Base-by-base conservation (phyloP, 2,329 filamentous ascomycete species). In the Aspergillus hortae region DNA sequence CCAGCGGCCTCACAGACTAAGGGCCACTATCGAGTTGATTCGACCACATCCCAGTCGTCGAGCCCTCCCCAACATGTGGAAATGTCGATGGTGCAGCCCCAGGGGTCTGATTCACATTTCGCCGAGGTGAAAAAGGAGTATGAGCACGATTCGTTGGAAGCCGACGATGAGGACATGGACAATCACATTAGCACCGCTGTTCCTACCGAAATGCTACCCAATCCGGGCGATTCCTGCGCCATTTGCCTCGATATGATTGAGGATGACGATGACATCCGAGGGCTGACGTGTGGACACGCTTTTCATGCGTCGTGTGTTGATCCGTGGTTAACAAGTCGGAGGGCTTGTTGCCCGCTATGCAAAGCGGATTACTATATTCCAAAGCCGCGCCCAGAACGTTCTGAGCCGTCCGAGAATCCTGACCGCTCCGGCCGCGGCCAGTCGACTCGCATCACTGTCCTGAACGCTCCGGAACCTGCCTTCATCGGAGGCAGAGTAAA, bases 291-390 rank as follows among this genome's bases (percentile, higher is more conserved):
- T 66, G 94, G 94, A n/a, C 94, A 99, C 71, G 92, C 92, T 49
- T 99, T 97, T 82, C 94, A 99, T 69, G 92, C 91, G 46, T 89
- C 88, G 36, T 99, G 94, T 67, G 84, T 99, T 45, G 94, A 99
- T 63, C 94, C 94, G 10, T 99, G 94, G 94, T 77, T 99, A 57
- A 99, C 94, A 9, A 92, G 89, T 66, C 85, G 94, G 57, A 87
- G 92, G 59, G 94, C 94, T 23, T 97, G 92, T 77, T 99, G 94
- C 69, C 94, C 94, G 5, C 85, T 99, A 6, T 99, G 94, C 79
- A 99, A 99, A 75, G 90, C 92, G 38, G 94, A 99, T 67, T 99
- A 97, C 71, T 97, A 95, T 70, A 87, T 90, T 2, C 92, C 94
- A 0, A 97, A 97, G 74, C 90, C 91, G 46, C 88, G 90, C 14